Conservation (phyloP, 257 asterid species). For the Linaria vulgaris region DNA sequence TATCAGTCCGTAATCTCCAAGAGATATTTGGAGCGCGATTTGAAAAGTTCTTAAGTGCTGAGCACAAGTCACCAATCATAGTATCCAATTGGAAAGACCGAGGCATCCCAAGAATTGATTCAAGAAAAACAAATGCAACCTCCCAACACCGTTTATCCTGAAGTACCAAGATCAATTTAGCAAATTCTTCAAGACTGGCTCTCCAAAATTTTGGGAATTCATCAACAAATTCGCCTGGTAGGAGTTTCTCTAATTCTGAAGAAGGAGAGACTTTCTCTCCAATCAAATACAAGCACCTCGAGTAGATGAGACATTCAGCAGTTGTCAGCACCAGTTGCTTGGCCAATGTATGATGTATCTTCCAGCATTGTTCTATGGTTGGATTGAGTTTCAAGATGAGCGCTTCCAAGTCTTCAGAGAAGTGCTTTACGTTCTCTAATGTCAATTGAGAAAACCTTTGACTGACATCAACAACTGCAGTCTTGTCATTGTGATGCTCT, state of each 20-base stretch:
- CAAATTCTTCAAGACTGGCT: constrained; percentile 59
- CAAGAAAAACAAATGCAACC: constrained; percentile 71
- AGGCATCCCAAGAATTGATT: constrained; percentile 67
- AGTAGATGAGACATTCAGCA: constrained; percentile 80
- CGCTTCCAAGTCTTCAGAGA: constrained; percentile 50
- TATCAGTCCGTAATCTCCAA: constrained; percentile 81
- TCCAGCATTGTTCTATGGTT: constrained; percentile 72
- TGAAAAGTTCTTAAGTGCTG: constrained; percentile 58
- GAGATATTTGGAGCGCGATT: constrained; percentile 69
- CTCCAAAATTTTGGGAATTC: constrained; percentile 49
- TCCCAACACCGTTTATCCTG: constrained; percentile 83
- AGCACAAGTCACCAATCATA: constrained; percentile 52
- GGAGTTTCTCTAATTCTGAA: constrained; percentile 37
- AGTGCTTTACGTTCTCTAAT: constrained; percentile 47
- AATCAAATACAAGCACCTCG: constrained; percentile 48
- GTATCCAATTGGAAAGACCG: constrained; percentile 49
- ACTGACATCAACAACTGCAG: constrained; percentile 34
- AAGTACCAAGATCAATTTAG: constrained; percentile 57
- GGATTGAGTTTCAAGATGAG: constrained; percentile 63
- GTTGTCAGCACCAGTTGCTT: constrained; percentile 54
- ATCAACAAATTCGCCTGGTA: constrained; percentile 29
- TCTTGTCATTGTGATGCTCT: constrained; percentile 33
- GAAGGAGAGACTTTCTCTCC: constrained; percentile 38
- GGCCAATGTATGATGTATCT: constrained; percentile 65
- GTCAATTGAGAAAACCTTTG: constrained; percentile 42